A percentile compares a stretch with the other conserved stretches of the same genome.
Conservation (phyloP, 208 protist genomes). For the Strigomonas culicis region DNA sequence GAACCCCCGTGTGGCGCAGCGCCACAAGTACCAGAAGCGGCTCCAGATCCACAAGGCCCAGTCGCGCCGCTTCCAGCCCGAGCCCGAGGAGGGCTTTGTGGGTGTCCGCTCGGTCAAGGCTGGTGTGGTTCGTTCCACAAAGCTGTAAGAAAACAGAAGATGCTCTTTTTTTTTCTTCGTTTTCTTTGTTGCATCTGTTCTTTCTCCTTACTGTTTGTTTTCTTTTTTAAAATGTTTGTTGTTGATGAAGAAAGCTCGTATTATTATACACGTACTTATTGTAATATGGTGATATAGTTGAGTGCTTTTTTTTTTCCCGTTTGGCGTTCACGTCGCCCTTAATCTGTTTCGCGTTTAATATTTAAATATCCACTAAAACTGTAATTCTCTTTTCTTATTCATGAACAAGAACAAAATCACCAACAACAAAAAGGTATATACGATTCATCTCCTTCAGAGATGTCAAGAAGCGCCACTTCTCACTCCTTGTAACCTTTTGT, state of each 20-base stretch:
- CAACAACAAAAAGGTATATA: neutral
- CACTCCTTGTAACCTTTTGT: no score
- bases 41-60: constrained; percentile 86
- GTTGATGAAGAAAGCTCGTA: neutral
- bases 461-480: no score
- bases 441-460: no score
- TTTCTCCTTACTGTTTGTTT: neutral
- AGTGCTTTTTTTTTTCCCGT: constrained; percentile 1
- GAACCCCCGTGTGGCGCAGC: constrained; percentile 82
- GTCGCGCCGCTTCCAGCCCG: constrained; percentile 61
- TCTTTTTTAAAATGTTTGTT: neutral
- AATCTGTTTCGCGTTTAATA: constrained; percentile 11
- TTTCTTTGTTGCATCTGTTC: neutral
- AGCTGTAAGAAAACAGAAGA: constrained; percentile 15
- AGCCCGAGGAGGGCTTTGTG: constrained; percentile 80
- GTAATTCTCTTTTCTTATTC: neutral
- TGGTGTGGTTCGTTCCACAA: constrained; percentile 55
- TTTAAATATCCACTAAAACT: neutral
- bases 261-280: neutral
- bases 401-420: neutral
- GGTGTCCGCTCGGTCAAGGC: constrained; percentile 75
- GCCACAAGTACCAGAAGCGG: constrained; percentile 85
- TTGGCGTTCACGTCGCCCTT: constrained; percentile 6
- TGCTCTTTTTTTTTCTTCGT: constrained; percentile 1
- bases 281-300: neutral